Evolutionary conservation across 2,329 filamentous ascomycete species (phyloP).

Genomic region (Cercospora citrullina): DNA sequence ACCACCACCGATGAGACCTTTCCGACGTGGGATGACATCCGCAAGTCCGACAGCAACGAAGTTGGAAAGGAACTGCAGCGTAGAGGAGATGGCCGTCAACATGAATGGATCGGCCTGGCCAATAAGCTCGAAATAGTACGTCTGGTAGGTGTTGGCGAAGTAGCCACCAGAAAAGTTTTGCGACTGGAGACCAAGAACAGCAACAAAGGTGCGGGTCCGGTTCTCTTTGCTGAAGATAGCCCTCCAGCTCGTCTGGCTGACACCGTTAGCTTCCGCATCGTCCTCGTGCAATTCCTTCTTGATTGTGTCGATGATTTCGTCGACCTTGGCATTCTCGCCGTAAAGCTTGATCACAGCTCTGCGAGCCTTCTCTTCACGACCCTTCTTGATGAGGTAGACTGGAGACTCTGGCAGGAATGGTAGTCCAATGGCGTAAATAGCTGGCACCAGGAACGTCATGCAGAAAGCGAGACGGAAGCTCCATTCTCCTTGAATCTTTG

Average conservation of each 20-base stretch:
- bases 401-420: conserved; percentile 77
- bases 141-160: conserved; percentile 29
- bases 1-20: conserved; percentile 30
- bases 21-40: conserved; percentile 29
- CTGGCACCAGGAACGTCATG: conserved; percentile 32
- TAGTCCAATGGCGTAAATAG: conserved; percentile 27
- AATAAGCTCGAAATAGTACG: conserved; percentile 31
- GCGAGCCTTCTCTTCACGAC: conserved; percentile 61
- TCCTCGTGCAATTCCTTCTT: conserved; percentile 29
- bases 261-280: conserved; percentile 23
- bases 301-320: conserved; percentile 25
- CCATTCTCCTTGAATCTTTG: conserved; percentile 31
- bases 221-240: conserved; percentile 33
- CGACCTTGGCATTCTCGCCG: conserved; percentile 26
- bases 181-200: conserved; percentile 30
- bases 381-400: conserved; percentile 76
- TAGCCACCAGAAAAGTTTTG: conserved; percentile 31
- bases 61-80: conserved; percentile 30
- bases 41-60: conserved; percentile 27
- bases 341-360: conserved; percentile 30
- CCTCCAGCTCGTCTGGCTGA: conserved; percentile 33
- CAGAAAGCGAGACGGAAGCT: conserved; percentile 31
- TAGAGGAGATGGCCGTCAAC: conserved; percentile 30
- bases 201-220: conserved; percentile 30
- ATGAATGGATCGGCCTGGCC: conserved; percentile 30